These are phyloP conservation scores for Plasmopara muralis DNA, from an alignment of 352 stramenopile species.

Conservation along the genomic window DNA sequence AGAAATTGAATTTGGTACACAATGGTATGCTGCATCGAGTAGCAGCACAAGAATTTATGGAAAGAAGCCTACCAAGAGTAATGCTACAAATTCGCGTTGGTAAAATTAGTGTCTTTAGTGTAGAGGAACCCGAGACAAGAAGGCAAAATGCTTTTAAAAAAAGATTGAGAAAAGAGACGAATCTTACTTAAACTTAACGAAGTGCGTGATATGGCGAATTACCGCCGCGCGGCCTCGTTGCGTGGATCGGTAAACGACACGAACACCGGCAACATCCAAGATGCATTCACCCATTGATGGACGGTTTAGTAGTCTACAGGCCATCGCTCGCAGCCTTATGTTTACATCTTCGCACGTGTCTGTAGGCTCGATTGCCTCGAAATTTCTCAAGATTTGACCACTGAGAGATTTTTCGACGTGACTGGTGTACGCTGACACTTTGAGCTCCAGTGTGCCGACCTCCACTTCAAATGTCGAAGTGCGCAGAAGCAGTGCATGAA, in stretches of 20 bases:
- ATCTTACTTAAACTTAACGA: constrained; percentile 15
- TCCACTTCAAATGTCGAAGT: constrained; percentile 48
- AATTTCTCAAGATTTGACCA: not conserved
- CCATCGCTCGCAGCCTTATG: constrained; percentile 27
- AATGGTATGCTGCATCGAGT: not conserved
- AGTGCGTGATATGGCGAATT: constrained; percentile 40
- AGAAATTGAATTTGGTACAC: not conserved
- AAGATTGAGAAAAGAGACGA: constrained; percentile 12
- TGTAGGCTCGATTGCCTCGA: constrained; percentile 8
- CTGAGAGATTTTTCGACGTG: constrained; percentile 34
- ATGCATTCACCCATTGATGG: constrained; percentile 50
- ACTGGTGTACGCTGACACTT: constrained; percentile 38
- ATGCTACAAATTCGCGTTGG: constrained; percentile 48
- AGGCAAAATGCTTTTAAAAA: constrained; percentile 5
- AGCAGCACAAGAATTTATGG: constrained; percentile 30
- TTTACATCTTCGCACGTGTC: constrained; percentile 43
- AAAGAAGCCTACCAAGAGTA: constrained; percentile 54
- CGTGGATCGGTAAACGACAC: constrained; percentile 49
- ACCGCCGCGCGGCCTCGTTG: constrained; percentile 49
- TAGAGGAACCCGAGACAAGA: constrained; percentile 16
- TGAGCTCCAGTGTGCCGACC: constrained; percentile 36
- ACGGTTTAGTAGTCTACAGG: constrained; percentile 38
- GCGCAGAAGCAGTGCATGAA: constrained; percentile 51
- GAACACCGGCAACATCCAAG: constrained; percentile 35
- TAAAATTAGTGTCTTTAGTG: constrained; percentile 25